Conservation (phyloP, 2,329 filamentous ascomycete genomes). For the Neofusicoccum sp. region DNA sequence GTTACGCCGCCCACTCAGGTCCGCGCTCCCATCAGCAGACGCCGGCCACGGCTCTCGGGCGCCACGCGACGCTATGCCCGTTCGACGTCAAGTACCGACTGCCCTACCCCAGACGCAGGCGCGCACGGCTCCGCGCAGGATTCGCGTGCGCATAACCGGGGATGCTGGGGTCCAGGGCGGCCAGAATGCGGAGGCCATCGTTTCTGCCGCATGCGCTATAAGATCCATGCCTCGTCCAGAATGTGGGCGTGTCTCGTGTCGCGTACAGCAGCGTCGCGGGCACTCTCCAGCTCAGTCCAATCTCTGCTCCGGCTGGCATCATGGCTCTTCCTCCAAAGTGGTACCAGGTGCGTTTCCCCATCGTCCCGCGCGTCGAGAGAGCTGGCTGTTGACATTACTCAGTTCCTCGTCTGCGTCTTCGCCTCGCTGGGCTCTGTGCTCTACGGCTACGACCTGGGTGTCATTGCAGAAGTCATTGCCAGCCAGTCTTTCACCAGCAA, state of each 20-base stretch:
- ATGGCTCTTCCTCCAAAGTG: conserved; percentile 58
- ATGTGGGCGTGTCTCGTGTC: background rate
- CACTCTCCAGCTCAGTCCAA: background rate
- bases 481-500: conserved; percentile 41
- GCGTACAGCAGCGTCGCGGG: background rate
- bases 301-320: background rate
- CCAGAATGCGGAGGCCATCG: conserved; percentile 8
- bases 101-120: conserved; percentile 3
- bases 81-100: conserved; percentile 6
- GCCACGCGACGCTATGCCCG: conserved; percentile 12
- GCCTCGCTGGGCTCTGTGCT: conserved; percentile 59
- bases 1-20: background rate
- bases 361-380: background rate
- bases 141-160: conserved; percentile 13
- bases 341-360: conserved; percentile 49
- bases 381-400: background rate
- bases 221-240: background rate
- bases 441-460: conserved; percentile 60
- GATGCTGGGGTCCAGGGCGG: background rate
- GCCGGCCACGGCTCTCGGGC: background rate
- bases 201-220: background rate
- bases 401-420: conserved; percentile 60
- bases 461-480: conserved; percentile 57
- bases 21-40: background rate
- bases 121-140: conserved; percentile 13